Percentiles rank a stretch among this genome's conserved stretches.
Evolutionary conservation across 176 grass and related monocot species (phyloP).

Genomic region (Triticum urartu): DNA sequence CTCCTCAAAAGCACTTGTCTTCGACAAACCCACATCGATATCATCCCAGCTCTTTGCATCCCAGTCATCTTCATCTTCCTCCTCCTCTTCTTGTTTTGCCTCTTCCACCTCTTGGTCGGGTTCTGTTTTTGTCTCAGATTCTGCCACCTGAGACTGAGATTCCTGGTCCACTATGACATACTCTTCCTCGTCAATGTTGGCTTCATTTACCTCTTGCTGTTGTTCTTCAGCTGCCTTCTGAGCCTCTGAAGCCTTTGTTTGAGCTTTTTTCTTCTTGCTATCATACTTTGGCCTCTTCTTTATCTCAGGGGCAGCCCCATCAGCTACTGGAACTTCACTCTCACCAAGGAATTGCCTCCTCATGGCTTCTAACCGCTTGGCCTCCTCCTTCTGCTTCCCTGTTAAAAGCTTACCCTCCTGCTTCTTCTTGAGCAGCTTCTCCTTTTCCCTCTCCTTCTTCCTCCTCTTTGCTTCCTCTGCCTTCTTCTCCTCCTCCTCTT

Average conservation of each 20-base stretch:
- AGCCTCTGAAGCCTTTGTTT: constrained; percentile 46
- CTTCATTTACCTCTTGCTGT: constrained; percentile 47
- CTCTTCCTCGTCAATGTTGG: constrained; percentile 58
- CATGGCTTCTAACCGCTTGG: constrained; percentile 86
- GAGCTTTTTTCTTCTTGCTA: constrained; percentile 74
- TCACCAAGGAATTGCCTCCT: constrained; percentile 88
- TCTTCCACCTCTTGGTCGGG: constrained; percentile 67
- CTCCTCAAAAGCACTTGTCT: constrained; percentile 57
- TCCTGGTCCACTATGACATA: constrained; percentile 72
- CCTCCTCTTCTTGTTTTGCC: constrained; percentile 52
- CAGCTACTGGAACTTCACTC: constrained; percentile 55
- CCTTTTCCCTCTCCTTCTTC: constrained; percentile 88
- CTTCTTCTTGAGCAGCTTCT: constrained; percentile 86
- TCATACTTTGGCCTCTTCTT: constrained; percentile 89
- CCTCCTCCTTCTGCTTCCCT: constrained; percentile 89
- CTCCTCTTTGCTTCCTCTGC: constrained; percentile 81
- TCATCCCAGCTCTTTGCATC: constrained; percentile 99
- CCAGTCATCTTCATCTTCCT: constrained; percentile 89
- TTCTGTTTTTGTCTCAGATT: constrained; percentile 57
- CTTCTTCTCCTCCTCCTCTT: constrained; percentile 73
- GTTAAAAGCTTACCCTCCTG: constrained; percentile 86
- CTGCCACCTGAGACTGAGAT: constrained; percentile 55
- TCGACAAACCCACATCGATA: constrained; percentile 80
- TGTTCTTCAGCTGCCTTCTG: constrained; percentile 51
- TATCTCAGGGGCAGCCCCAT: constrained; percentile 43